Conservation (phyloP, 2,329 filamentous ascomycete genomes). For the Polytolypa hystricis region DNA sequence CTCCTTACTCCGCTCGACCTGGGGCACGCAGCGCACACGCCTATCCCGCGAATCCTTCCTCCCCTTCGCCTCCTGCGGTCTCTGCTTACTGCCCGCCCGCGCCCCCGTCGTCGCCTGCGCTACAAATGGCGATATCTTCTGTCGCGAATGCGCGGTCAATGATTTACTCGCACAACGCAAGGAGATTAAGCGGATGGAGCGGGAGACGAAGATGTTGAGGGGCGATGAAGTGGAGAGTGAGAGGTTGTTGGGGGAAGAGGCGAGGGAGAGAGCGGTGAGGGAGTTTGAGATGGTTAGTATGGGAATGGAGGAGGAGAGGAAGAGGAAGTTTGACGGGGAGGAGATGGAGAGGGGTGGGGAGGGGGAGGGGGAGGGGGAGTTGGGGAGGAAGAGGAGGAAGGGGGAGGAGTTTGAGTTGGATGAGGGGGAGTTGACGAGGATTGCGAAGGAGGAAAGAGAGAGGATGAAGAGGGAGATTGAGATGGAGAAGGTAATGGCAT, state of each 20-base stretch:
- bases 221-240: constrained; percentile 52
- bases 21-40: constrained; percentile 73
- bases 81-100: constrained; percentile 72
- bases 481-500: constrained; percentile 60
- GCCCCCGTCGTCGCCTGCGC: constrained; percentile 79
- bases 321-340: constrained; percentile 22
- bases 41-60: constrained; percentile 85
- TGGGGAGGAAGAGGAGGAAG: constrained; percentile 50
- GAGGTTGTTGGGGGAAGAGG: constrained; percentile 56
- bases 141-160: constrained; percentile 80
- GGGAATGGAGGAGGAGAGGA: constrained; percentile 39
- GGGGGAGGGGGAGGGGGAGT: constrained; percentile 30
- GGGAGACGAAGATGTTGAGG: constrained; percentile 49
- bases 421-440: constrained; percentile 60
- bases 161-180: constrained; percentile 87
- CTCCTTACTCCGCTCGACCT: constrained; percentile 65
- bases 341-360: constrained; percentile 17
- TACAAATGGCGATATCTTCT: constrained; percentile 76
- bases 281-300: constrained; percentile 82
- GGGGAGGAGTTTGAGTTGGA: constrained; percentile 78
- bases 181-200: constrained; percentile 75
- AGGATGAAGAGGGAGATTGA: constrained; percentile 61
- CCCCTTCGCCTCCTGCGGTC: constrained; percentile 74
- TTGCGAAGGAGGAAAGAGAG: constrained; percentile 57
- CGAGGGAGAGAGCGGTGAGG: constrained; percentile 55